Conservation (phyloP, 106 monocot genomes). For the Hemerocallis citrina region DNA sequence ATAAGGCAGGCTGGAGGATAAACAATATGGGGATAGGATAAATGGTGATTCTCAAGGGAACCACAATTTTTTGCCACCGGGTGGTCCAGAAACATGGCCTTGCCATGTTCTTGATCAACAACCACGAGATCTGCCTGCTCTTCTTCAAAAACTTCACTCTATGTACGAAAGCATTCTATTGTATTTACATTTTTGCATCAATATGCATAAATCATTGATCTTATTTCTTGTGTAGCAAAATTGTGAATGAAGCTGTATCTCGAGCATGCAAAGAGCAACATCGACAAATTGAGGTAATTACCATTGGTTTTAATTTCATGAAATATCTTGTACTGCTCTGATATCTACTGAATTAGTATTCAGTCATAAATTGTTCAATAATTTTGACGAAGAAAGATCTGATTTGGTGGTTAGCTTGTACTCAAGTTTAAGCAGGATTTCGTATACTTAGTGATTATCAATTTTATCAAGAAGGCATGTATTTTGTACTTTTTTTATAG, state of each 20-base stretch:
- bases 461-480: too few relatives aligned
- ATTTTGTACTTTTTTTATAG: too few relatives aligned
- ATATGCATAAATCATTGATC: neutral
- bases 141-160: conserved; percentile 97
- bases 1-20: conserved; percentile 28
- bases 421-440: too few relatives aligned
- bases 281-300: conserved; percentile 89
- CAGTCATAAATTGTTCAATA: too few relatives aligned
- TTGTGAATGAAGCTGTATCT: conserved; percentile 79
- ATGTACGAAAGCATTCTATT: conserved; percentile 22
- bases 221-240: conserved; percentile 50
- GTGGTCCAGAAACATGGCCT: conserved; percentile 80
- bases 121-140: conserved; percentile 68
- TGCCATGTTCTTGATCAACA: conserved; percentile 81
- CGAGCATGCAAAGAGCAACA: conserved; percentile 93
- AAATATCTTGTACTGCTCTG: too few relatives aligned
- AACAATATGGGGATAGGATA: conserved; percentile 36
- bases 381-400: too few relatives aligned
- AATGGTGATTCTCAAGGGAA: conserved; percentile 31
- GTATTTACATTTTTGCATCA: neutral
- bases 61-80: conserved; percentile 10
- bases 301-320: too few relatives aligned
- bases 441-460: too few relatives aligned
- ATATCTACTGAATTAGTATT: too few relatives aligned
- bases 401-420: too few relatives aligned